A percentile compares a stretch with the other conserved stretches of the same genome.
These are phyloP conservation scores for Yarrowia alimentaria DNA, from an alignment of 805 yeast genomes.

Conservation along the genomic window DNA sequence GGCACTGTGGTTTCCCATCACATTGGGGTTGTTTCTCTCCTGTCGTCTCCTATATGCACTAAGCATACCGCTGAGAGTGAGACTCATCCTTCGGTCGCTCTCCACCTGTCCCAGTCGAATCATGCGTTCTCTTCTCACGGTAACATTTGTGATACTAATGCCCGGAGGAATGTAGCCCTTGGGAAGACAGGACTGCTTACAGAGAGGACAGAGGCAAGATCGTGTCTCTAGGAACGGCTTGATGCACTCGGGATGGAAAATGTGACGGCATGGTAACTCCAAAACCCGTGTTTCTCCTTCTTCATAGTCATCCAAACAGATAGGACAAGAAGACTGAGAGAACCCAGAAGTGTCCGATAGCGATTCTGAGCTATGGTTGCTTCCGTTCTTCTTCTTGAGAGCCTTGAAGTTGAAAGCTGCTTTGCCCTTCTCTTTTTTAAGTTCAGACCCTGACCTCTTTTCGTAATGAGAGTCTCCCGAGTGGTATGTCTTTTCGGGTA, in stretches of 20 bases:
- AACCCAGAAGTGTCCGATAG: too few species aligned
- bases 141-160: constrained; percentile 17
- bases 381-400: neutral
- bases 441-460: neutral
- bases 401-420: too few species aligned
- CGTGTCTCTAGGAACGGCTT: constrained; percentile 79
- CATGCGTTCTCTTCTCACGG: constrained; percentile 27
- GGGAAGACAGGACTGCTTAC: constrained; percentile 40
- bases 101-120: constrained; percentile 6
- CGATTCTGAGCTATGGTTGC: too few species aligned
- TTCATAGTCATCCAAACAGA: constrained; percentile 68
- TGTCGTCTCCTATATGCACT: constrained; percentile 1
- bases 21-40: constrained; percentile 14
- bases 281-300: constrained; percentile 62
- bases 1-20: neutral
- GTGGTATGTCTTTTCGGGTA: constrained; percentile 25
- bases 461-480: constrained; percentile 11
- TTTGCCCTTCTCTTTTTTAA: too few species aligned
- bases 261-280: constrained; percentile 79
- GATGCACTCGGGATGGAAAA: constrained; percentile 74
- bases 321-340: constrained; percentile 54
- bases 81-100: neutral
- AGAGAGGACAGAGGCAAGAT: constrained; percentile 80
- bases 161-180: constrained; percentile 29
- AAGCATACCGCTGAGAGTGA: neutral